These are phyloP conservation scores for Thyridium curvatum DNA, from an alignment of 2,329 filamentous ascomycete genomes.

Conservation along the genomic window DNA sequence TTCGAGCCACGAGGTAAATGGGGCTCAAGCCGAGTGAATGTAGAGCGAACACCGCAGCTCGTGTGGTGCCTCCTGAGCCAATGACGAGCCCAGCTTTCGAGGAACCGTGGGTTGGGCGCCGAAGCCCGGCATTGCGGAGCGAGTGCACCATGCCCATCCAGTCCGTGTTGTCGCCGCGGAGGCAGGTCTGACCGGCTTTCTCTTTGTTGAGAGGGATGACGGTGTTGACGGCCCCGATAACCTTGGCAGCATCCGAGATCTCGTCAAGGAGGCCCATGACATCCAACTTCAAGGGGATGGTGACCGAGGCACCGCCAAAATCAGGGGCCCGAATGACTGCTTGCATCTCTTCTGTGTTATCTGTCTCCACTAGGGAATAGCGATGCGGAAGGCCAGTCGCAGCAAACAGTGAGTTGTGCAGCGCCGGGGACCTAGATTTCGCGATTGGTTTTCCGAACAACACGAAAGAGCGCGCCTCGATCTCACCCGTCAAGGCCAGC, in stretches of 20 bases:
- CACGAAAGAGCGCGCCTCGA: constrained; percentile 71
- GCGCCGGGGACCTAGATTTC: constrained; percentile 75
- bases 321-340: constrained; percentile 60
- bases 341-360: constrained; percentile 52
- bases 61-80: constrained; percentile 85
- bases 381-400: constrained; percentile 74
- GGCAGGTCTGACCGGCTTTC: constrained; percentile 37
- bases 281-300: constrained; percentile 89
- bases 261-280: constrained; percentile 77
- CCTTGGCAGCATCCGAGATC: constrained; percentile 68
- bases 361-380: constrained; percentile 75
- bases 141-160: constrained; percentile 87
- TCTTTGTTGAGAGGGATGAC: constrained; percentile 57
- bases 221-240: constrained; percentile 93
- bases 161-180: constrained; percentile 90
- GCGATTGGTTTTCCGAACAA: constrained; percentile 83
- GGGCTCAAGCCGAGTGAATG: constrained; percentile 77
- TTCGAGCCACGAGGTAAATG: constrained; percentile 82
- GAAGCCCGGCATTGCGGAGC: constrained; percentile 59
- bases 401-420: constrained; percentile 82
- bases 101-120: constrained; percentile 17
- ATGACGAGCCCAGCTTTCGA: constrained; percentile 67
- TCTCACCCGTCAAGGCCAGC: constrained; percentile 71
- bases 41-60: constrained; percentile 85
- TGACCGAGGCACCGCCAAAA: constrained; percentile 93